Base-by-base conservation (phyloP, 345 rosid genomes). In the Salix viminalis region DNA sequence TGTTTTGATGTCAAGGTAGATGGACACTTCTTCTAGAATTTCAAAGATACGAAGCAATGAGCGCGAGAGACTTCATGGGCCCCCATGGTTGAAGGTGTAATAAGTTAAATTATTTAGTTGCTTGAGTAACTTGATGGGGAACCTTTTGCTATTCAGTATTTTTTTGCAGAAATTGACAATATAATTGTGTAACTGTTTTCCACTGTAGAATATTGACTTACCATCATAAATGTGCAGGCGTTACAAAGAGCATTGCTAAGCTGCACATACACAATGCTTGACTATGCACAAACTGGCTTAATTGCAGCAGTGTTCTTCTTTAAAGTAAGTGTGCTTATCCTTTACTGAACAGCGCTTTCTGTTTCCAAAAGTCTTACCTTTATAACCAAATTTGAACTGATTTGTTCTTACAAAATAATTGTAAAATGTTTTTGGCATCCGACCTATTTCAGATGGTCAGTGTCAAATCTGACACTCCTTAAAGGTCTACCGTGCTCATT, bases 281-380 rank as follows among this genome's bases (percentile, higher is more conserved):
- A 96, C 86, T 96, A 96, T 73, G 97, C 99, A 66, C 99, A 96
- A 81, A 96, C 95, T 46, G 99, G 98, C 77, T 77, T 96, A 76
- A 94, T 94, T 83, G 97, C 98, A n/a, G 88, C 98, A 37, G 99
- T 96, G 39, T 96, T 96, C 85, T 80, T 96, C 85, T 96, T 96
- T 58, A 94, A 94, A 79, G 98, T 94, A 81, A 89, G 96, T 82
- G 66, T 77, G 41, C 7, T 69, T 72, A 60, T 24, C 39, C 14
- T 4, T 2, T 72, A 50, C 32, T 50, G n/a, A 26, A 26, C 21
- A 28, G 9, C 30, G 30, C 30, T 28, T 28, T 28, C 30, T 28
- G 30, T 28, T 28, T 28, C 30, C 1, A 28, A 28, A 28, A 28
- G 30, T 28, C 30, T 1, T 65, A n/a, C 67, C 50, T 24, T 58